Percentiles rank a stretch among this genome's conserved stretches.
Evolutionary conservation across 1,284 basidiomycete genomes (phyloP).

Genomic region (Cystobasidiaceae sp.): DNA sequence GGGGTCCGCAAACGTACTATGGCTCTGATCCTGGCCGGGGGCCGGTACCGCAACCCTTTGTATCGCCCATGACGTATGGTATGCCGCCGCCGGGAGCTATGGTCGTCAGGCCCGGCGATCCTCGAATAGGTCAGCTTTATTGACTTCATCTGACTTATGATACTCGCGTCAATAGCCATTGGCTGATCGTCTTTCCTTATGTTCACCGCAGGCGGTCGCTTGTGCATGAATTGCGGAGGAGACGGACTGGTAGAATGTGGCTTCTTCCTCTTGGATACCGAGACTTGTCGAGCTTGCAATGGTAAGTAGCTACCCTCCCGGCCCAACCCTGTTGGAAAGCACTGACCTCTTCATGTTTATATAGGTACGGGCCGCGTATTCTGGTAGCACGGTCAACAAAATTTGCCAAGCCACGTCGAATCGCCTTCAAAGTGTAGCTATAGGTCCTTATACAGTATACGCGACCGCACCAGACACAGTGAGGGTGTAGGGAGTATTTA

Average conservation of each 20-base stretch:
- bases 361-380: not conserved
- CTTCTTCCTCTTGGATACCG: constrained; percentile 20
- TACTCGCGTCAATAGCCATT: not conserved
- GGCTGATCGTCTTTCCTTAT: not conserved
- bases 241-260: constrained; percentile 19
- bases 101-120: constrained; percentile 24
- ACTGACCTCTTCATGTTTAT: not conserved
- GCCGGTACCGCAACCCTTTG: not conserved
- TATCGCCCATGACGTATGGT: constrained; percentile 16
- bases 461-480: too few relatives aligned
- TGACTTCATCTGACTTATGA: too few relatives aligned
- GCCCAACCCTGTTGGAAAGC: not conserved
- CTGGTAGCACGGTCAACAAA: too few relatives aligned
- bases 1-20: not conserved
- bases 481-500: too few relatives aligned
- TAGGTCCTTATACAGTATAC: too few relatives aligned
- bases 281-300: constrained; percentile 15
- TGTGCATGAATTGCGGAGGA: constrained; percentile 22
- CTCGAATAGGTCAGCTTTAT: constrained; percentile 8
- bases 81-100: constrained; percentile 19
- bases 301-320: not conserved
- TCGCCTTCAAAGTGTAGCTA: too few relatives aligned
- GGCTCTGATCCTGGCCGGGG: not conserved
- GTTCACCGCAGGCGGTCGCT: constrained; percentile 9
- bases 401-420: too few relatives aligned